Evolutionary conservation across 2,329 filamentous ascomycete genomes (phyloP), one percentile per base, ranked within the genome.

Genomic region (Seiridium unicorne): DNA sequence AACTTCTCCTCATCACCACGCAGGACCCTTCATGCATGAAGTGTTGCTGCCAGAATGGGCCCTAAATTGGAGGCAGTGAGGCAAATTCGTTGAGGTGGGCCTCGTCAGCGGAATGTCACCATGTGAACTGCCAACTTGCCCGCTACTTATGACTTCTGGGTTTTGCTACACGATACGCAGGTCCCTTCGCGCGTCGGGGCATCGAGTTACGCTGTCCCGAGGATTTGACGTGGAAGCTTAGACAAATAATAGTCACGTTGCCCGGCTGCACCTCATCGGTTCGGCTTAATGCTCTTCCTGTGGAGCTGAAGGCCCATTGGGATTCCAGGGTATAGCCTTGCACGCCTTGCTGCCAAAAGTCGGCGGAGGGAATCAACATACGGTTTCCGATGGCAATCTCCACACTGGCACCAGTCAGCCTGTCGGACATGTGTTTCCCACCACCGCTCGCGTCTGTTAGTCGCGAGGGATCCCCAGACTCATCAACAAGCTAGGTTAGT

Each of bases 11-110:
- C 49, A 13, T 11, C 9, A 31, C 34, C 48, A 44, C 38, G 13
- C 10, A 55, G 44, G 54, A 57, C 44, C 54, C 54, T 57, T 42
- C 54, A 36, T 46, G 54, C 54, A 57, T 48, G 54, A 57, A 51
- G 36, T 47, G 44, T 35, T 35, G n/a, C 54, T 46, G n/a, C 32
- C 5, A 57, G 7, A 47, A 34, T 47, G 40, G 40, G 31, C 40
- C 34, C 13, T 42, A 42, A 7, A 46, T 57, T n/a, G 42, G 53
- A 44, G 26, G 18, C 34, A 51, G 35, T 35, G n/a, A 51, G 4
- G 38, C 35, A 38, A 38, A 35, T 51, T 35, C 32, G 32, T 18
- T n/a, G 9, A n/a, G 38, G 49, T 36, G 49, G 49, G 49, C 35
- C 49, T 8, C 18, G 32, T 35, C 35, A 51, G 34, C 35, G 34